Evolutionary conservation across 257 asterid species (phyloP), one percentile per base, ranked within the genome.

Genomic region (Solanum bulbocastanum): DNA sequence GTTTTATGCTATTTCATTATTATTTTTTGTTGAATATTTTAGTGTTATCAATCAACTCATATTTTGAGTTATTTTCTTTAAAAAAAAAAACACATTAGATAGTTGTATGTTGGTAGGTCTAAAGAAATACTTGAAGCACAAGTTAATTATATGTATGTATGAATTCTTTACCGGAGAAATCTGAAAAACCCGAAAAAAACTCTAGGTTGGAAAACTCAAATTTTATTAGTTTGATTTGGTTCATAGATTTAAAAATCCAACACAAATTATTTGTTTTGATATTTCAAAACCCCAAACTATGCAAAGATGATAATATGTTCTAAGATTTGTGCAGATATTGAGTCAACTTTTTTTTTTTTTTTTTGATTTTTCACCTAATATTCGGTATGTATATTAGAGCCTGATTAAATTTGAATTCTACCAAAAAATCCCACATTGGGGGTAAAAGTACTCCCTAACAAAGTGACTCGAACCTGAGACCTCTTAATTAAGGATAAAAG

Each of bases 381-480:
- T 56, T 56, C 1, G 0, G 4, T 56, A 56, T 56, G 0, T 7
- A 56, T 56, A 56, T 56, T 56, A 2, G 2, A 56, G 5, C 2
- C 2, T 4, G 0, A 56, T 56, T 56, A 20, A 56, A 20, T 56
- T 56, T 56, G 4, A 56, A 18, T 56, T 56, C 0, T 11, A 20
- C 4, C 2, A 20, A 0, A 20, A 56, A 56, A 0, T 56, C 4
- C 0, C 11, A 8, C 25, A 56, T 20, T 56, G 2, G 8, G 23
- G 2, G 0, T 52, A 52, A 52, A 56, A 56, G 2, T 56, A 4
- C 10, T 52, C 10, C 62, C 62, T 52, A 52, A 52, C 4, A 52
- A 52, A 52, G 0, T 52, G n/a, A 52, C 3, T 56, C 65, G 3
- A 56, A 18, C n/a, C 0, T 7, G 65, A 56, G n/a, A 18, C 2